phyloP scores from a whole-genome alignment of 2,329 filamentous ascomycete species.

The Cladosporium austrohemisphaericum region DNA sequence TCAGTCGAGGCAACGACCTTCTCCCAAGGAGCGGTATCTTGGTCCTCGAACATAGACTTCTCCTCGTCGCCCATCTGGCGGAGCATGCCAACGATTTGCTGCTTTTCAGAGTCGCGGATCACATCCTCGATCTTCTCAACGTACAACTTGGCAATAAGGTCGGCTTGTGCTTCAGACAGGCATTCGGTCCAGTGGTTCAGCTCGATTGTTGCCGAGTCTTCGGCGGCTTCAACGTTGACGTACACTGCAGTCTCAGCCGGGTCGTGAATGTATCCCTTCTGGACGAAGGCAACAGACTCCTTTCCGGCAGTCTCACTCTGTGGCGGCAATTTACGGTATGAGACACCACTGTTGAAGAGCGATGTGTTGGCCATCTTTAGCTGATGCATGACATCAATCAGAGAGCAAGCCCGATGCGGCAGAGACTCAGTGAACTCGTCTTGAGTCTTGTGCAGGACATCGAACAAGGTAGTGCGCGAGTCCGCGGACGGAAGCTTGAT shows the following conservation, averaged over 20 bases:
- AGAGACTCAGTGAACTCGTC: slow-evolving; percentile 6
- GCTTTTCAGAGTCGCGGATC: slow-evolving; percentile 1
- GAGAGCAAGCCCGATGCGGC: slow-evolving; percentile 10
- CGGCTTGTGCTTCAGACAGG: slow-evolving; percentile 7
- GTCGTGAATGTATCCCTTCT: slow-evolving; percentile 10
- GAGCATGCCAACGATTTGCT: slow-evolving; percentile 1
- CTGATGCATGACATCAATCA: slow-evolving; percentile 10
- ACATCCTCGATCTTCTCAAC: slow-evolving; percentile 13
- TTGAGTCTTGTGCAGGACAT: slow-evolving; percentile 12
- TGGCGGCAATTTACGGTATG: neutral
- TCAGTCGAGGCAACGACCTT: neutral
- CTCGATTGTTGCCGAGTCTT: slow-evolving; percentile 4
- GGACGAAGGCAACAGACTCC: neutral
- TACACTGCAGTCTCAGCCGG: slow-evolving; percentile 12
- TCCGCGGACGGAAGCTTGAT: slow-evolving; percentile 12
- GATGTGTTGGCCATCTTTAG: slow-evolving; percentile 8
- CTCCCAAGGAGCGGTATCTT: neutral
- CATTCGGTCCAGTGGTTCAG: slow-evolving; percentile 12
- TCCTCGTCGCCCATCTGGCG: slow-evolving; percentile 10
- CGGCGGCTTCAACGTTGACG: slow-evolving; percentile 10
- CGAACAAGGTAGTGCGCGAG: slow-evolving; percentile 1
- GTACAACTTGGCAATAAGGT: slow-evolving; percentile 12
- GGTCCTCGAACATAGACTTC: neutral
- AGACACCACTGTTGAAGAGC: slow-evolving; percentile 11
- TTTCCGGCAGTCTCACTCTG: neutral